A percentile compares a stretch with the other conserved stretches of the same genome.
Conservation (phyloP, 179 eudicot genomes). For the Camellia oleifera region DNA sequence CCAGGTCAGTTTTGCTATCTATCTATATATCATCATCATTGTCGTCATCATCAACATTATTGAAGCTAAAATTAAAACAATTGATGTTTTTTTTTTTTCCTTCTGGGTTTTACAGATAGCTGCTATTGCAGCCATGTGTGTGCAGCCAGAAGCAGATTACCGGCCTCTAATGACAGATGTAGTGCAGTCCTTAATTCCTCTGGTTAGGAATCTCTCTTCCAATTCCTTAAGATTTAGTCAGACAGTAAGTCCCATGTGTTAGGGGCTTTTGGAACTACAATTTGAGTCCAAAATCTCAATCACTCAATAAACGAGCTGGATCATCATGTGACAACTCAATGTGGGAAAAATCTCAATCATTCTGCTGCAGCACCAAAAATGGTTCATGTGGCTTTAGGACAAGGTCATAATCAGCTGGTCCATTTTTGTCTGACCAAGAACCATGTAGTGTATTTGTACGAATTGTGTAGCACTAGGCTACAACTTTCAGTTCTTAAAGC, state of each 20-base stretch:
- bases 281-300: too few species aligned
- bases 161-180: constrained; percentile 93
- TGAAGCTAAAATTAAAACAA: neutral
- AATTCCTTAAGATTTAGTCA: constrained; percentile 44
- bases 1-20: constrained; percentile 53
- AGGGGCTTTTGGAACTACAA: constrained; percentile 2
- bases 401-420: constrained; percentile 6
- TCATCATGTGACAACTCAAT: neutral
- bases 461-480: neutral
- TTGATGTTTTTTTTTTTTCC: neutral
- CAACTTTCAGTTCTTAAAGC: neutral
- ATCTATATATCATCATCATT: neutral
- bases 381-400: neutral
- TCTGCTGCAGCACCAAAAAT: neutral
- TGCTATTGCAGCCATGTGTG: constrained; percentile 95
- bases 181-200: constrained; percentile 86
- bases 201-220: constrained; percentile 58
- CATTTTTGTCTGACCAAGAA: neutral
- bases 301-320: neutral
- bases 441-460: neutral
- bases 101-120: constrained; percentile 54
- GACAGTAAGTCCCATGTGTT: constrained; percentile 44
- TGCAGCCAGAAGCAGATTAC: constrained; percentile 92
- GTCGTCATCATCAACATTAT: neutral
- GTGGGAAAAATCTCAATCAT: neutral